Percentiles rank a stretch among this genome's conserved stretches.
These are phyloP conservation scores for Pecoramyces ruminantium DNA, from an alignment of 192 early-diverging fungal species.

Conservation along the genomic window DNA sequence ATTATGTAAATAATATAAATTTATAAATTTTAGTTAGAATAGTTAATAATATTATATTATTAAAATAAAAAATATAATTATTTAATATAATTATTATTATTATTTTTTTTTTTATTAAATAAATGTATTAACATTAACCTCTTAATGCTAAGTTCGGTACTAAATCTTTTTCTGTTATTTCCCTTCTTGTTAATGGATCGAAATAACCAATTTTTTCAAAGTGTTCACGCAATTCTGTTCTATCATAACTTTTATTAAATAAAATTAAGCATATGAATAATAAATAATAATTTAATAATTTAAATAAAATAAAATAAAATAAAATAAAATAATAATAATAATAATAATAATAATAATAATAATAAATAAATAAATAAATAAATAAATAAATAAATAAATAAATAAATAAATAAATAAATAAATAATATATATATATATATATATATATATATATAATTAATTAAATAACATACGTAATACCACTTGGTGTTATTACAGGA, in stretches of 20 bases:
- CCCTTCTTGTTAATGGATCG: constrained; percentile 56
- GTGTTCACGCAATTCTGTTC: constrained; percentile 52
- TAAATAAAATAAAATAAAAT: too few relatives aligned
- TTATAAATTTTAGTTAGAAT: too few relatives aligned
- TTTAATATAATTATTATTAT: too few relatives aligned
- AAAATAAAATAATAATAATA: too few relatives aligned
- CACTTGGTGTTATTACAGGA: constrained; percentile 29
- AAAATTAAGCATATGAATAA: too few relatives aligned
- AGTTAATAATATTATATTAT: too few relatives aligned
- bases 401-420: background rate
- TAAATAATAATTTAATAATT: constrained; percentile 2
- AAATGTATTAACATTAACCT: background rate
- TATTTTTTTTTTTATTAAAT: too few relatives aligned
- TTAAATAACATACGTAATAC: constrained; percentile 13
- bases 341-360: too few relatives aligned
- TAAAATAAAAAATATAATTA: too few relatives aligned
- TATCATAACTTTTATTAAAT: constrained; percentile 64
- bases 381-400: background rate
- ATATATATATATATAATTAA: too few relatives aligned
- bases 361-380: too few relatives aligned
- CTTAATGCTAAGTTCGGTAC: constrained; percentile 57
- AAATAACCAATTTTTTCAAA: constrained; percentile 61
- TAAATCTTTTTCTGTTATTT: constrained; percentile 46
- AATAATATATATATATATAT: background rate
- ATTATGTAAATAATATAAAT: too few relatives aligned